Percentiles rank a stretch among this genome's conserved stretches.
Conservation (phyloP, 441 rosid genomes). For the Syzygium syzygioides region DNA sequence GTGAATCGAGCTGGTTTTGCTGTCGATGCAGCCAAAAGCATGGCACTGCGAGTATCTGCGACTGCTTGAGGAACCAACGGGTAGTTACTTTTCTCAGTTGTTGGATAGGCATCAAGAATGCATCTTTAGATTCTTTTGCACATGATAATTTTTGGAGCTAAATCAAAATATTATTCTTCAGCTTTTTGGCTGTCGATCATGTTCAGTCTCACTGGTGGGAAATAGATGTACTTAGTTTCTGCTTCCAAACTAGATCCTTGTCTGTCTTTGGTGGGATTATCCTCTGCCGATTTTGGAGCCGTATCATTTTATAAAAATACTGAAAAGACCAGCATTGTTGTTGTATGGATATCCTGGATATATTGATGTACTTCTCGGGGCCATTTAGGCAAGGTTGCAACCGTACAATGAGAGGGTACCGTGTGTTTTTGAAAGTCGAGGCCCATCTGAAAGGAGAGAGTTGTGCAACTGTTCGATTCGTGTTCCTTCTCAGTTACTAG, state of each 20-base stretch:
- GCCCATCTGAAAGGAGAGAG: not conserved
- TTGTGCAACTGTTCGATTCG: not conserved
- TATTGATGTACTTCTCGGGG: not conserved
- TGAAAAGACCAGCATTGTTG: not conserved
- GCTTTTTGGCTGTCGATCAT: not conserved
- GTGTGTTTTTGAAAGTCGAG: not conserved
- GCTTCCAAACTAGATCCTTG: not conserved
- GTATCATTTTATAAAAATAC: not conserved
- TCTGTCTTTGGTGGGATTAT: not conserved
- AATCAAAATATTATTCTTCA: not conserved
- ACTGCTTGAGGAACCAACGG: constrained; percentile 33
- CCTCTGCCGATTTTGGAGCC: not conserved
- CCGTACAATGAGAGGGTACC: not conserved
- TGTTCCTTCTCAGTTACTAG: not conserved
- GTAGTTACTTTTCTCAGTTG: constrained; percentile 6
- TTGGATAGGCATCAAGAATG: constrained; percentile 16
- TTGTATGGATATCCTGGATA: not conserved
- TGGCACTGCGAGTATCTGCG: constrained; percentile 44
- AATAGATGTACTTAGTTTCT: not conserved
- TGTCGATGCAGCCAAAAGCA: constrained; percentile 28
- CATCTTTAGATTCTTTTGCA: not conserved
- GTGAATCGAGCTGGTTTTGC: constrained; percentile 33
- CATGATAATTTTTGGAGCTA: not conserved
- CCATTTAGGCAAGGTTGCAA: not conserved
- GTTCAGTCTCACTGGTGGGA: not conserved